phyloP scores from a whole-genome alignment of 208 protist species.

The Perkinsela sp. region DNA sequence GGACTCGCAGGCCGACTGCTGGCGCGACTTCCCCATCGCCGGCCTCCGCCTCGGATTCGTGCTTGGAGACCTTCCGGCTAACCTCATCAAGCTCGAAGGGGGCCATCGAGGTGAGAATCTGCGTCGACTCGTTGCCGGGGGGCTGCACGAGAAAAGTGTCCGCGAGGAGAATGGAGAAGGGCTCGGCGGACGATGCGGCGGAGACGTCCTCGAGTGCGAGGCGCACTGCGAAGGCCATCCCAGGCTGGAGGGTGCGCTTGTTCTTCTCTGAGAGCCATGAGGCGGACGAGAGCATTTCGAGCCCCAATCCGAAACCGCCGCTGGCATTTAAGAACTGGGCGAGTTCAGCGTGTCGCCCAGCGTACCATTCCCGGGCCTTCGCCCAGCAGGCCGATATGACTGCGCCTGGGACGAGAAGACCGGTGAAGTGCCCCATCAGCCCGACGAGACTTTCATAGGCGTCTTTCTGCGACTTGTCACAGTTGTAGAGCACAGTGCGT shows the following conservation, averaged over 20 bases:
- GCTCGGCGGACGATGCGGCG: background rate
- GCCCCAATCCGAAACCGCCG: background rate
- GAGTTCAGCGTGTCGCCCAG: background rate
- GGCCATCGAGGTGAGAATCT: background rate
- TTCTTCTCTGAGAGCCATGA: background rate
- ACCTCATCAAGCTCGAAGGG: background rate
- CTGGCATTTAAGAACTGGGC: background rate
- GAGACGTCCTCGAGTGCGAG: background rate
- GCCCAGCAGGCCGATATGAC: background rate
- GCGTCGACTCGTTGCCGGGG: background rate
- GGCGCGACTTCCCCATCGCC: background rate
- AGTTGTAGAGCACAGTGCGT: background rate
- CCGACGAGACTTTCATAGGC: background rate
- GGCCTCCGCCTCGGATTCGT: background rate
- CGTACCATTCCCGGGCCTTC: background rate
- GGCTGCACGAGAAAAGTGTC: background rate
- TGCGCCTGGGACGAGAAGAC: background rate
- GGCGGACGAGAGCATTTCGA: background rate
- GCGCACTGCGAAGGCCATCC: background rate
- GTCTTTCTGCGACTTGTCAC: background rate
- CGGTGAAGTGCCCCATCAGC: background rate
- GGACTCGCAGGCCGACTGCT: background rate
- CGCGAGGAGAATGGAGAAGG: background rate
- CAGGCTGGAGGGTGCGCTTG: background rate
- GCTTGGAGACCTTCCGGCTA: background rate